Conservation (phyloP, 768 basidiomycete species). For the Suillus occidentalis region DNA sequence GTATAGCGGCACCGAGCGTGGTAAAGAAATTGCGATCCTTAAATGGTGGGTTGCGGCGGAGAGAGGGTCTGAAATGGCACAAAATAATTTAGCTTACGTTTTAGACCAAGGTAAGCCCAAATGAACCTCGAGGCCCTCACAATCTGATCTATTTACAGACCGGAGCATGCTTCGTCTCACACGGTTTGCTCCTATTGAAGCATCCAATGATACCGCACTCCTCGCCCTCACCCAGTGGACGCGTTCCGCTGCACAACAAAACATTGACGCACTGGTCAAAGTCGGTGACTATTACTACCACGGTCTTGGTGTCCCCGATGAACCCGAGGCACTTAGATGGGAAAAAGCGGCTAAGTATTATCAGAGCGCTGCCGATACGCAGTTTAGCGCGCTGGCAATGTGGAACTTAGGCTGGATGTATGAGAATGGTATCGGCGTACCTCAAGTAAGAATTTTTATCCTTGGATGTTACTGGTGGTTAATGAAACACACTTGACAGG, state of each 20-base stretch:
- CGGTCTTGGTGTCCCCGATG: slow-evolving; percentile 76
- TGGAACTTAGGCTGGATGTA: slow-evolving; percentile 99
- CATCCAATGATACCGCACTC: slow-evolving; percentile 79
- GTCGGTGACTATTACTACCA: slow-evolving; percentile 98
- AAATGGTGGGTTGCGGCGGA: slow-evolving; percentile 97
- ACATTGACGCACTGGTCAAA: slow-evolving; percentile 96
- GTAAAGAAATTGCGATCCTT: slow-evolving; percentile 81
- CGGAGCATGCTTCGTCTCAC: slow-evolving; percentile 68
- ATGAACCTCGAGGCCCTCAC: slow-evolving; percentile 28
- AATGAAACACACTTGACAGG: slow-evolving; percentile 41
- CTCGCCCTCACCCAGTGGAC: slow-evolving; percentile 93
- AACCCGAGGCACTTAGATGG: slow-evolving; percentile 60
- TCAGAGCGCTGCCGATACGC: slow-evolving; percentile 90
- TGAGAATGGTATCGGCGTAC: slow-evolving; percentile 91
- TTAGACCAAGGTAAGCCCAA: slow-evolving; percentile 78
- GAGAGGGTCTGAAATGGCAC: slow-evolving; percentile 86
- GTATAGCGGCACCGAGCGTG: slow-evolving; percentile 66
- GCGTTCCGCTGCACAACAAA: slow-evolving; percentile 88
- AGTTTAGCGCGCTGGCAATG: slow-evolving; percentile 91
- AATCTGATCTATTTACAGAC: slow-evolving; percentile 41
- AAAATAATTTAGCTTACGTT: slow-evolving; percentile 92
- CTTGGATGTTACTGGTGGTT: neutral
- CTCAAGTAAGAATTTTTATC: slow-evolving; percentile 53
- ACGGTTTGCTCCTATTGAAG: slow-evolving; percentile 65
- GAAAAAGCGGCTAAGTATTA: slow-evolving; percentile 95